A percentile compares a stretch with the other conserved stretches of the same genome.
Evolutionary conservation across 2,329 filamentous ascomycete genomes (phyloP).

Genomic region (Alternaria consortialis): DNA sequence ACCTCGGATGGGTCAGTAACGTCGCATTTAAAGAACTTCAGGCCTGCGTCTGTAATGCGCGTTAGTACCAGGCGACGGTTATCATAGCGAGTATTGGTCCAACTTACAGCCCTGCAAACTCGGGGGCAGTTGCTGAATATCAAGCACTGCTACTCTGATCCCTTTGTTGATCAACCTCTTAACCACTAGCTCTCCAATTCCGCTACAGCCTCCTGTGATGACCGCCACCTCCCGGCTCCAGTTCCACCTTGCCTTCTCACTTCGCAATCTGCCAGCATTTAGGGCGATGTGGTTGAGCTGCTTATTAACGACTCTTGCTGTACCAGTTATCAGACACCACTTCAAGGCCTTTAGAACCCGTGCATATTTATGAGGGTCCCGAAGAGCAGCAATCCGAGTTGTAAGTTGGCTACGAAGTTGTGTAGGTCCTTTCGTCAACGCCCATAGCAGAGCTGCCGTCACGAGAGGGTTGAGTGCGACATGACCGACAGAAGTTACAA

Average conservation of each 20-base stretch:
- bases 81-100: not conserved
- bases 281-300: conserved; percentile 44
- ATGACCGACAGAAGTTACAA: conserved; percentile 31
- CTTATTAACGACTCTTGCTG: conserved; percentile 39
- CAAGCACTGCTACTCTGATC: conserved; percentile 46
- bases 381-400: conserved; percentile 28
- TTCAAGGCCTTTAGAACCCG: conserved; percentile 39
- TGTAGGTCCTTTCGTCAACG: conserved; percentile 43
- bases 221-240: conserved; percentile 48
- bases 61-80: not conserved
- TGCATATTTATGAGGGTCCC: conserved; percentile 32
- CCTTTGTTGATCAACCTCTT: conserved; percentile 37
- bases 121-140: conserved; percentile 42
- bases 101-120: conserved; percentile 39
- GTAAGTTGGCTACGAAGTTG: conserved; percentile 34
- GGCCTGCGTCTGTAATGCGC: conserved; percentile 32
- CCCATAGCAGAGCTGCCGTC: conserved; percentile 41
- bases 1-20: conserved; percentile 43
- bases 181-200: conserved; percentile 47
- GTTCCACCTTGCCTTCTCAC: conserved; percentile 47
- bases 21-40: conserved; percentile 47
- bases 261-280: conserved; percentile 52
- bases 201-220: conserved; percentile 50
- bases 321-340: conserved; percentile 44
- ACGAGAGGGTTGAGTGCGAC: conserved; percentile 43